These are phyloP conservation scores for Cystobasidium tubakii DNA, from an alignment of 768 basidiomycete genomes.

Conservation along the genomic window DNA sequence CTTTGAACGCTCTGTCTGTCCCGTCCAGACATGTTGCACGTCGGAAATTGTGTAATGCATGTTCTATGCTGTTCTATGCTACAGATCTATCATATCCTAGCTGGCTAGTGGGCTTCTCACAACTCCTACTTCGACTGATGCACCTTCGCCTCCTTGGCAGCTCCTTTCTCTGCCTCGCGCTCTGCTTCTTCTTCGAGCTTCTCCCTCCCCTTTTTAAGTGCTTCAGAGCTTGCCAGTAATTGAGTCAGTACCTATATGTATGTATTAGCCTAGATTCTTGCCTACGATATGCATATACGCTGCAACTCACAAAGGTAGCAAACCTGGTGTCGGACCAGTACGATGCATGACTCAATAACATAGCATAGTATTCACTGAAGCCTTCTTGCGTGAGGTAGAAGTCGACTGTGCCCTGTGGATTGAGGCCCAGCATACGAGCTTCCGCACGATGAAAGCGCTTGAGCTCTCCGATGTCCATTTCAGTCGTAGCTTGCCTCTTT, in stretches of 20 bases:
- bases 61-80: background rate
- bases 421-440: slow-evolving; percentile 41
- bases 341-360: slow-evolving; percentile 16
- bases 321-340: slow-evolving; percentile 38
- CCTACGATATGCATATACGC: background rate
- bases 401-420: slow-evolving; percentile 16
- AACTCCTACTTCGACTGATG: background rate
- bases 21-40: background rate
- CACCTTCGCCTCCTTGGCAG: background rate
- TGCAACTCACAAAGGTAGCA: slow-evolving; percentile 34
- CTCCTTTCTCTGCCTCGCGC: background rate
- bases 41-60: background rate
- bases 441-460: slow-evolving; percentile 42
- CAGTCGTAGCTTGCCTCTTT: slow-evolving; percentile 27
- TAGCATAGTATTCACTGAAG: slow-evolving; percentile 36
- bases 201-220: slow-evolving; percentile 16
- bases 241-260: slow-evolving; percentile 27
- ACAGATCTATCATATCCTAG: background rate
- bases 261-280: too few species aligned
- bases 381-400: slow-evolving; percentile 36
- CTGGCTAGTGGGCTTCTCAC: too few species aligned
- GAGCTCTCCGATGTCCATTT: slow-evolving; percentile 36
- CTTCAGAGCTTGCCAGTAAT: slow-evolving; percentile 31
- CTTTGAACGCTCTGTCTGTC: background rate
- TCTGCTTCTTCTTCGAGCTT: slow-evolving; percentile 36